Base-by-base conservation (phyloP, 2,329 filamentous ascomycete species). In the Claviceps sorghi region DNA sequence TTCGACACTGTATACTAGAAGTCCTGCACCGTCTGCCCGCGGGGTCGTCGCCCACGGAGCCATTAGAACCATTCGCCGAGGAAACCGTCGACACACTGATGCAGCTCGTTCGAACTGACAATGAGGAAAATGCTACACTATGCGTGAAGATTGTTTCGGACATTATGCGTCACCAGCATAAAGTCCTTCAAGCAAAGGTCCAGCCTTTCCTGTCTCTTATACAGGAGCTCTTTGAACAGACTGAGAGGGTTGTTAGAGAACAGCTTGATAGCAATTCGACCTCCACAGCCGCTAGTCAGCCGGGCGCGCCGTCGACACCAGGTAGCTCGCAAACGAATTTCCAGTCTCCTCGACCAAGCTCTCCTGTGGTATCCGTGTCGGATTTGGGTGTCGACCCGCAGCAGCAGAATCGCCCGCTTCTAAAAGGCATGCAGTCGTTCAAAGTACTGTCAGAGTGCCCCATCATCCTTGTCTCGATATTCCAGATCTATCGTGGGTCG, bases 121-220 rank as follows among this genome's bases (percentile, higher is more conserved):
- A 98, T 61, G 93, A 99, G 69, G 93, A 99, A 57, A 99, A 98
- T 75, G 93, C 91, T 2, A 88, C 94, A n/a, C 73, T 98, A 56
- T 96, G 91, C 65, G 88, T 99, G 71, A 98, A 98, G 74, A 95
- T 91, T 15, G 88, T 95, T 50, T 96, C 95, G 73, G 93, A 99
- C 64, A 84, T 97, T 58, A 88, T 95, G 77, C 83, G 93, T 48
- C 88, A 95, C 64, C 91, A 97, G 68, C 80, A 84, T 53, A 94
- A 91, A 70, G 82, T 84, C 29, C 81, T 96, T 8, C 68, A 69
- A 43, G 77, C 79, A 53, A 89, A 87, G 64, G 90, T 96, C 3
- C 91, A 97, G 66, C 78, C 82, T 2, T 98, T 98, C 66, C 72
- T 99, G 54, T 83, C 84, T 52, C 75, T 99, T 40, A 97, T 99